A percentile compares a stretch with the other conserved stretches of the same genome.
Conservation (phyloP, 345 rosid genomes). For the Trapa incisa region DNA sequence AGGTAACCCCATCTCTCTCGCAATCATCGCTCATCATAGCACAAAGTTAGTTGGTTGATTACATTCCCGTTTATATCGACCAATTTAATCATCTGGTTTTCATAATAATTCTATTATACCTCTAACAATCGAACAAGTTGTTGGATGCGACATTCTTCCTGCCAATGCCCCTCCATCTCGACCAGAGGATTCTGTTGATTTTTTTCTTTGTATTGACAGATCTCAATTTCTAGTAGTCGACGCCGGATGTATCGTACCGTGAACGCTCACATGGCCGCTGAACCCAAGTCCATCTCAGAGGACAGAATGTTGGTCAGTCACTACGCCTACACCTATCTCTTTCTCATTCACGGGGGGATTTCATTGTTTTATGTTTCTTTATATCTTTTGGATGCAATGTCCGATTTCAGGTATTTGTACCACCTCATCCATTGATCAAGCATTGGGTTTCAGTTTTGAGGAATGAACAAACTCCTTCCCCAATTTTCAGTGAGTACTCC, state of each 20-base stretch:
- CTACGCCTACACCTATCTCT: constrained; percentile 1
- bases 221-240: constrained; percentile 24
- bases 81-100: neutral
- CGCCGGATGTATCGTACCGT: constrained; percentile 31
- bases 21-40: neutral
- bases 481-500: constrained; percentile 57
- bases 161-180: neutral
- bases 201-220: constrained; percentile 15
- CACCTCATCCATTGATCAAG: constrained; percentile 88
- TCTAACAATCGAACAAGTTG: neutral
- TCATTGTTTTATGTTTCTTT: neutral
- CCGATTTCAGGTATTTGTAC: constrained; percentile 57
- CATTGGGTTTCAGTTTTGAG: constrained; percentile 86
- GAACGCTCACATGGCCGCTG: constrained; percentile 48
- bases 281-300: constrained; percentile 38
- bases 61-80: neutral
- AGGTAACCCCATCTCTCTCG: neutral
- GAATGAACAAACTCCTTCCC: constrained; percentile 73
- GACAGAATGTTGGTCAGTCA: constrained; percentile 73
- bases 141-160: too few species aligned
- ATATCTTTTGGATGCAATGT: neutral
- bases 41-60: neutral
- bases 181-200: too few species aligned
- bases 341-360: neutral
- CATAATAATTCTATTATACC: neutral